Conservation (phyloP, 805 yeast species). For the Kodamaea sagamina region DNA sequence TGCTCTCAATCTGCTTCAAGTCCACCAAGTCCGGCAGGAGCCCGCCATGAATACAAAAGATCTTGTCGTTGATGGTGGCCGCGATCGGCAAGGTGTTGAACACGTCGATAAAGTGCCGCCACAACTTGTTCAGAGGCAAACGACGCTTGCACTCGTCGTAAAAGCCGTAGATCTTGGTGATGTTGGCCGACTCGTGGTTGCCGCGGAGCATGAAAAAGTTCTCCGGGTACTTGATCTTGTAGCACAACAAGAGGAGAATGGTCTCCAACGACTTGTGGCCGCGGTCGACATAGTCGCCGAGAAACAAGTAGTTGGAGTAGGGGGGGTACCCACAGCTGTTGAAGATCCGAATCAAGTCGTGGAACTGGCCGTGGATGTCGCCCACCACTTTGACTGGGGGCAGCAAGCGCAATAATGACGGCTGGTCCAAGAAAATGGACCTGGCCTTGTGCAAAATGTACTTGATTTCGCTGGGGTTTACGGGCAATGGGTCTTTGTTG, state of each 20-base stretch:
- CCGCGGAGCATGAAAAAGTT: constrained; percentile 62
- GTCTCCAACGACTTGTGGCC: constrained; percentile 61
- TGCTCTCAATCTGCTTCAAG: constrained; percentile 67
- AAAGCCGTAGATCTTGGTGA: constrained; percentile 61
- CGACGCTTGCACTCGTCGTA: constrained; percentile 63
- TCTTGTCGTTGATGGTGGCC: constrained; percentile 60
- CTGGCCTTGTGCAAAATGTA: constrained; percentile 59
- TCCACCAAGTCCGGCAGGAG: constrained; percentile 69
- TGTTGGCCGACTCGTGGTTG: constrained; percentile 59
- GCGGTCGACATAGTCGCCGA: constrained; percentile 63
- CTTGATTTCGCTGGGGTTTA: constrained; percentile 56
- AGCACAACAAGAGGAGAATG: constrained; percentile 50
- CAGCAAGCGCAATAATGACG: constrained; percentile 61
- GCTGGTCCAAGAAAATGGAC: constrained; percentile 62
- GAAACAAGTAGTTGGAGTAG: constrained; percentile 52
- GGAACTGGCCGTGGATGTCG: constrained; percentile 73
- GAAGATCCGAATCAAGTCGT: constrained; percentile 55
- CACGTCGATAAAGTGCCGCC: constrained; percentile 57
- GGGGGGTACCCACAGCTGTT: constrained; percentile 65
- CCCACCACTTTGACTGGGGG: constrained; percentile 86
- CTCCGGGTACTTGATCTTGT: constrained; percentile 60
- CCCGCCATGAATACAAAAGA: constrained; percentile 69
- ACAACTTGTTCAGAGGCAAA: constrained; percentile 42
- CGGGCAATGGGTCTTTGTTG: constrained; percentile 48
- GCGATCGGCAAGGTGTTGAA: constrained; percentile 62